phyloP scores from a whole-genome alignment of 441 rosid species.

The Pelargonium fulgidum region DNA sequence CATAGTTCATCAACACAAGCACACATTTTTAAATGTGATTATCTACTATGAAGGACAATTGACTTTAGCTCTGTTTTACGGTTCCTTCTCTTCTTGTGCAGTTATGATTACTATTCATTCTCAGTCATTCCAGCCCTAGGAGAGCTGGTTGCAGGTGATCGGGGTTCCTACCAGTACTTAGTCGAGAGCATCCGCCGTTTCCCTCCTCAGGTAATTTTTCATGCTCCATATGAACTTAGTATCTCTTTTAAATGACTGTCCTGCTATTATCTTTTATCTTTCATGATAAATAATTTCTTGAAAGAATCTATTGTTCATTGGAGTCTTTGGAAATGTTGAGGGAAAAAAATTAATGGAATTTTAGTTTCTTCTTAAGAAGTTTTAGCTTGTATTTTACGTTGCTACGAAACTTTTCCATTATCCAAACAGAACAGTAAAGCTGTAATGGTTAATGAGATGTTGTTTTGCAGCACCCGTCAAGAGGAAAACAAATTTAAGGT shows the following conservation, averaged over 20 bases:
- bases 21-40: too few species aligned
- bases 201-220: slow-evolving; percentile 57
- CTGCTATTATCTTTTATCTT: too few species aligned
- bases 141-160: slow-evolving; percentile 72
- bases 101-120: slow-evolving; percentile 78
- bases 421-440: too few species aligned
- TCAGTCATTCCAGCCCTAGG: slow-evolving; percentile 72
- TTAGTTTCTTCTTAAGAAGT: too few species aligned
- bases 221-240: background rate
- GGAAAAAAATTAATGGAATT: background rate
- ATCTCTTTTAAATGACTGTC: too few species aligned
- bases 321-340: too few species aligned
- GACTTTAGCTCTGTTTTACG: background rate
- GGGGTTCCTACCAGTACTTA: slow-evolving; percentile 77
- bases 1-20: background rate
- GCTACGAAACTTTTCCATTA: too few species aligned
- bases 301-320: too few species aligned
- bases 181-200: slow-evolving; percentile 88
- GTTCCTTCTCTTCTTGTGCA: slow-evolving; percentile 28
- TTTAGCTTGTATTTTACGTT: too few species aligned
- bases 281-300: too few species aligned
- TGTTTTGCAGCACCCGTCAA: background rate
- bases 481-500: background rate
- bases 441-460: background rate
- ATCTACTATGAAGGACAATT: too few species aligned